phyloP scores from a whole-genome alignment of 352 stramenopile genomes.

The Nothophytophthora sp. region DNA sequence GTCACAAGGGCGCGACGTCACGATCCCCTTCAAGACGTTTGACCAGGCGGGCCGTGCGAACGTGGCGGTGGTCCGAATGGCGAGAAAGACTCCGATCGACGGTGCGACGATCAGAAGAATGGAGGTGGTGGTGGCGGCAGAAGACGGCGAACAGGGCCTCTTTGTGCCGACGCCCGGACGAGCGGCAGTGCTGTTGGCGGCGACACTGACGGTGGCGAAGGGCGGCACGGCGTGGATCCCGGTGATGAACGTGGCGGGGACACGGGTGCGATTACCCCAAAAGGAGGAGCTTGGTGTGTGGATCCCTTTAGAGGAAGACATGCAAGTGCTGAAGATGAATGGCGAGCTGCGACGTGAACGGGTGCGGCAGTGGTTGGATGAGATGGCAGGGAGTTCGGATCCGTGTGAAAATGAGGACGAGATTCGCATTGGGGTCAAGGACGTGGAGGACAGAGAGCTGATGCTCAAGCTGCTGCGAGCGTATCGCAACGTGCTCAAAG shows the following conservation, averaged over 20 bases:
- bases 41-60: background rate
- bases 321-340: constrained; percentile 12
- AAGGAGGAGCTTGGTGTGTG: constrained; percentile 10
- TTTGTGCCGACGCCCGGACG: background rate
- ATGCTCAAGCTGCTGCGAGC: constrained; percentile 2
- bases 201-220: background rate
- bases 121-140: background rate
- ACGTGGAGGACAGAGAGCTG: background rate
- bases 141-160: constrained; percentile 1
- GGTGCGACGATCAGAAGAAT: background rate
- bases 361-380: background rate
- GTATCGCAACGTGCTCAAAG: background rate
- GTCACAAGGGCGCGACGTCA: background rate
- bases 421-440: background rate
- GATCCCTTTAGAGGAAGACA: constrained; percentile 6
- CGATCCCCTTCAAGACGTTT: background rate
- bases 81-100: background rate
- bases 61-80: background rate
- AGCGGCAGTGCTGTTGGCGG: background rate
- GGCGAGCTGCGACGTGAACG: background rate
- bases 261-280: constrained; percentile 2
- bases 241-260: constrained; percentile 9
- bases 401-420: constrained; percentile 8
- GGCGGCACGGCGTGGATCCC: constrained; percentile 3
- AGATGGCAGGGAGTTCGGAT: background rate